These are phyloP conservation scores for Oemleria cerasiformis DNA, from an alignment of 306 rosid species.

Conservation along the genomic window DNA sequence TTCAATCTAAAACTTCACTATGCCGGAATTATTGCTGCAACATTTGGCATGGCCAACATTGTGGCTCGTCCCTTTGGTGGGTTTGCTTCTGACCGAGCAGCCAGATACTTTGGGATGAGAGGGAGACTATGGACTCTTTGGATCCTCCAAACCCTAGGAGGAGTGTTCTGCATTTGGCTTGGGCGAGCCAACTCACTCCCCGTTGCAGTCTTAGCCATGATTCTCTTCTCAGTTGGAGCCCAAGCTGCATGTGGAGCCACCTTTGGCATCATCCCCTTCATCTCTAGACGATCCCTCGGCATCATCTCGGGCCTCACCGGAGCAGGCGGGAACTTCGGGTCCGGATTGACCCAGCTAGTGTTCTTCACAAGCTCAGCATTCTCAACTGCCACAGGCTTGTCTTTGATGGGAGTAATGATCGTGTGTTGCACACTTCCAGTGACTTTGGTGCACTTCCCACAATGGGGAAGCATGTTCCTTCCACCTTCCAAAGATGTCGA, in stretches of 20 bases:
- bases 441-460: conserved; percentile 72
- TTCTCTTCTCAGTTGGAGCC: conserved; percentile 86
- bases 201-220: conserved; percentile 60
- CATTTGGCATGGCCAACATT: conserved; percentile 90
- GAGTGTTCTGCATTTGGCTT: conserved; percentile 80
- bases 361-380: conserved; percentile 56
- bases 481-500: conserved; percentile 55
- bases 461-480: conserved; percentile 86
- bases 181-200: conserved; percentile 72
- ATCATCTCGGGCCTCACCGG: conserved; percentile 80
- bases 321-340: conserved; percentile 86
- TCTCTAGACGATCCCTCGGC: conserved; percentile 71
- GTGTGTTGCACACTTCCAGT: conserved; percentile 76
- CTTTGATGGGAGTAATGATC: conserved; percentile 74
- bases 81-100: conserved; percentile 54
- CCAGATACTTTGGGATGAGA: conserved; percentile 73
- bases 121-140: conserved; percentile 78
- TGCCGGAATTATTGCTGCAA: conserved; percentile 80
- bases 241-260: conserved; percentile 96
- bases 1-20: conserved; percentile 73
- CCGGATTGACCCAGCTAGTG: conserved; percentile 72
- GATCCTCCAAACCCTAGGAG: conserved; percentile 78
- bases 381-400: conserved; percentile 56
- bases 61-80: conserved; percentile 88
- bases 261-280: conserved; percentile 76